These are phyloP conservation scores for Juglanconis juglandina DNA, from an alignment of 2,329 filamentous ascomycete genomes.

Conservation along the genomic window DNA sequence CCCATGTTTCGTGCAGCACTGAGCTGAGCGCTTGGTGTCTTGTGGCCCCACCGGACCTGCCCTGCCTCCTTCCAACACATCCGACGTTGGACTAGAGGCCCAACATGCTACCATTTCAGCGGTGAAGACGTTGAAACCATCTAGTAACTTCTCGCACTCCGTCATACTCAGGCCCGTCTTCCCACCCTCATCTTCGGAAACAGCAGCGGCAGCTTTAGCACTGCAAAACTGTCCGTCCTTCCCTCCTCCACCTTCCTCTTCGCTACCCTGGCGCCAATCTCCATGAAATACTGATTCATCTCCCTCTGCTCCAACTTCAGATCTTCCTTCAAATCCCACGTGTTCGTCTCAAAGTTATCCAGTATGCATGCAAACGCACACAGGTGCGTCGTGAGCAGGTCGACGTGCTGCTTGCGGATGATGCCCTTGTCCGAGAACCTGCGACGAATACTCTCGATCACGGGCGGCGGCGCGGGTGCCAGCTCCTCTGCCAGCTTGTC, in stretches of 20 bases:
- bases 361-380: slow-evolving; percentile 68
- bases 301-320: slow-evolving; percentile 67
- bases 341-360: slow-evolving; percentile 71
- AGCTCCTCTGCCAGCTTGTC: slow-evolving; percentile 60
- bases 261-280: slow-evolving; percentile 70
- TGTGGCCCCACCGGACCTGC: too few relatives aligned
- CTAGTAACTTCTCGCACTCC: too few relatives aligned
- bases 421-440: slow-evolving; percentile 64
- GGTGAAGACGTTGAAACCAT: too few relatives aligned
- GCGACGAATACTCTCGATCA: slow-evolving; percentile 64
- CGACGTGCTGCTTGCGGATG: slow-evolving; percentile 68
- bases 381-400: slow-evolving; percentile 70
- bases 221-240: slow-evolving; percentile 56
- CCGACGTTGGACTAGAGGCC: too few relatives aligned
- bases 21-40: too few relatives aligned
- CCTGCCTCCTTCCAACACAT: too few relatives aligned
- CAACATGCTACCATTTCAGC: too few relatives aligned
- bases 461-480: slow-evolving; percentile 54
- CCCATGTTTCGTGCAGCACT: too few relatives aligned
- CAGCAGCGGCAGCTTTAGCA: slow-evolving; percentile 71
- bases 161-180: slow-evolving; percentile 20
- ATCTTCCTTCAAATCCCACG: slow-evolving; percentile 66
- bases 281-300: slow-evolving; percentile 69
- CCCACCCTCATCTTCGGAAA: slow-evolving; percentile 65
- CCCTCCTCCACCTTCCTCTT: slow-evolving; percentile 59